Evolutionary conservation across 805 yeast species (phyloP), one percentile per base, ranked within the genome.

Genomic region (Zygoascus ofunaensis): DNA sequence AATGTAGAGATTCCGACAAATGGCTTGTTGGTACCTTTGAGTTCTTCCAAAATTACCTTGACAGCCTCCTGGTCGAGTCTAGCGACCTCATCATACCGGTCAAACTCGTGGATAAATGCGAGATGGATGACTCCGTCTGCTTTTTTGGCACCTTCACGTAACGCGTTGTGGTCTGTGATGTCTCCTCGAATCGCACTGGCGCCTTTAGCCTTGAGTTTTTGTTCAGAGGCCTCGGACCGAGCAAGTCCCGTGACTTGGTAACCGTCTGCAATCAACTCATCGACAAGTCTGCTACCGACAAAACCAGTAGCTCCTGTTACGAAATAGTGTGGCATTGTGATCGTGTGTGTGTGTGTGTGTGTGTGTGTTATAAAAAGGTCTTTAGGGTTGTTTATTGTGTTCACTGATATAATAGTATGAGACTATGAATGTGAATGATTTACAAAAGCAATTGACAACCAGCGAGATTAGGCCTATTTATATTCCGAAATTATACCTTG

Each of bases 271-370:
- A 73, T 51, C 44, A 73, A 63, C 37, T 57, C 57, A 46, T 66
- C 62, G 39, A 72, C 61, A 22, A 69, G 57, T 48, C 70, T 74
- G 48, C 70, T 71, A 35, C 76, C 78, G 49, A 74, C 70, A 50
- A 66, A 74, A 8, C 79, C 79, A 10, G 69, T 62, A 2, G 74
- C 76, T 4, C 79, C 78, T 4, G 77, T 65, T 10, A 73, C 68
- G 26, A 72, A 63, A 23, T n/a, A n/a, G n/a, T n/a, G n/a, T n/a
- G n/a, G n/a, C n/a, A n/a, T n/a, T n/a, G n/a, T n/a, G n/a, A n/a
- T n/a, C n/a, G n/a, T n/a, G n/a, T n/a, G n/a, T n/a, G n/a, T n/a
- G n/a, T n/a, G n/a, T n/a, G n/a, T n/a, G n/a, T n/a, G n/a, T n/a
- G n/a, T n/a, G n/a, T n/a, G n/a, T n/a, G n/a, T n/a, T n/a, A n/a